phyloP scores from a whole-genome alignment of 1,284 basidiomycete species.

The Agroathelia rolfsii region DNA sequence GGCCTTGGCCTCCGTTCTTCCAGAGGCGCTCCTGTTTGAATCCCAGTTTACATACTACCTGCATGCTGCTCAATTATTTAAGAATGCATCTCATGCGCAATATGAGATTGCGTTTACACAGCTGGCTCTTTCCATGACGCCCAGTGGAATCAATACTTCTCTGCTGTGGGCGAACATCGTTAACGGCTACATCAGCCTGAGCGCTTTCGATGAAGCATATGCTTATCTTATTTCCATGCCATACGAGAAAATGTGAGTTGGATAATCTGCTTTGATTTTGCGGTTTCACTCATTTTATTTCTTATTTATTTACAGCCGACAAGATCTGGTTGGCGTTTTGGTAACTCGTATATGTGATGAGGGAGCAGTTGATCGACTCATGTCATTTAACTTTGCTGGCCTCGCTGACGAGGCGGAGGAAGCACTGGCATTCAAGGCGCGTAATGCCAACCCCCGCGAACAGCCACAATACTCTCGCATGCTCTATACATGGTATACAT shows the following conservation, averaged over 20 bases:
- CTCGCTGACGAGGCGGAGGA: conserved; percentile 85
- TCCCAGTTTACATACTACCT: conserved; percentile 69
- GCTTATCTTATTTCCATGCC: conserved; percentile 64
- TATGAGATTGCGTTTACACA: conserved; percentile 70
- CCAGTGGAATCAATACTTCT: conserved; percentile 41
- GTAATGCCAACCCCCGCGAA: conserved; percentile 84
- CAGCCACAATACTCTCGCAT: conserved; percentile 86
- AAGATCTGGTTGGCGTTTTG: conserved; percentile 71
- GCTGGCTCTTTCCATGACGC: conserved; percentile 64
- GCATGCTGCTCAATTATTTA: conserved; percentile 69
- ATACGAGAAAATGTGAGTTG: conserved; percentile 65
- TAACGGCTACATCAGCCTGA: conserved; percentile 63
- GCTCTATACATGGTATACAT: conserved; percentile 90
- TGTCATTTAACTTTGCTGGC: conserved; percentile 80
- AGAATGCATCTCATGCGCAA: conserved; percentile 39
- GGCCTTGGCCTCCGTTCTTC: conserved; percentile 54
- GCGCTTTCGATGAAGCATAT: conserved; percentile 81
- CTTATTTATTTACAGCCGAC: conserved; percentile 42
- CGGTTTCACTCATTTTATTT: conserved; percentile 6
- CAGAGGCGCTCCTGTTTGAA: conserved; percentile 42
- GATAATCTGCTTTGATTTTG: conserved; percentile 6
- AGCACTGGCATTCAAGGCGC: conserved; percentile 86
- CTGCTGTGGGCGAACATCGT: conserved; percentile 75
- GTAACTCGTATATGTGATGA: conserved; percentile 92
- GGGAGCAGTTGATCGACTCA: conserved; percentile 68